These are phyloP conservation scores for Jatropha curcas DNA, from an alignment of 345 rosid genomes.

Conservation along the genomic window DNA sequence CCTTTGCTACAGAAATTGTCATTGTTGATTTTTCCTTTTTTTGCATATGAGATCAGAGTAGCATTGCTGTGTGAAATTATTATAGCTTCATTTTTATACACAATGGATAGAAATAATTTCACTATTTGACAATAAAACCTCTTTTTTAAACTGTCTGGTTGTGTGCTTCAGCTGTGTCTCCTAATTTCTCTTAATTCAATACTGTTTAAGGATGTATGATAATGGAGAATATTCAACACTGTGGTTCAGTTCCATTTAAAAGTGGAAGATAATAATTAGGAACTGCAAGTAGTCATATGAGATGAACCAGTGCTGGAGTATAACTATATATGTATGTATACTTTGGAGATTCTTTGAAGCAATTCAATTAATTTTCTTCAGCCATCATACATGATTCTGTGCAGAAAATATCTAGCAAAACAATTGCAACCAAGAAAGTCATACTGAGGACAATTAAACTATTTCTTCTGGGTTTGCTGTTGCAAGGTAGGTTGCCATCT, in stretches of 20 bases:
- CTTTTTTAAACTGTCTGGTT: not conserved
- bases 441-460: conserved; percentile 43
- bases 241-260: not conserved
- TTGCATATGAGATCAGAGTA: not conserved
- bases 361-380: conserved; percentile 10
- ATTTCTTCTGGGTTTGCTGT: conserved; percentile 49
- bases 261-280: not conserved
- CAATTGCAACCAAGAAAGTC: conserved; percentile 47
- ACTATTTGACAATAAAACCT: not conserved
- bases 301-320: not conserved
- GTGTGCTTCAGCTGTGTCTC: no score
- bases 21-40: not conserved
- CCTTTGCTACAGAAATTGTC: not conserved
- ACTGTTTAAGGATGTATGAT: not conserved
- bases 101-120: not conserved
- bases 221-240: not conserved
- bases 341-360: not conserved
- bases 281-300: not conserved
- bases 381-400: not conserved
- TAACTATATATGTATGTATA: not conserved
- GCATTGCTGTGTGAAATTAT: not conserved
- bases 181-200: not conserved
- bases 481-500: conserved; percentile 48
- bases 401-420: conserved; percentile 50
- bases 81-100: not conserved